phyloP scores from a whole-genome alignment of 2,329 filamentous ascomycete genomes.

The Rhynchosporium secalis region DNA sequence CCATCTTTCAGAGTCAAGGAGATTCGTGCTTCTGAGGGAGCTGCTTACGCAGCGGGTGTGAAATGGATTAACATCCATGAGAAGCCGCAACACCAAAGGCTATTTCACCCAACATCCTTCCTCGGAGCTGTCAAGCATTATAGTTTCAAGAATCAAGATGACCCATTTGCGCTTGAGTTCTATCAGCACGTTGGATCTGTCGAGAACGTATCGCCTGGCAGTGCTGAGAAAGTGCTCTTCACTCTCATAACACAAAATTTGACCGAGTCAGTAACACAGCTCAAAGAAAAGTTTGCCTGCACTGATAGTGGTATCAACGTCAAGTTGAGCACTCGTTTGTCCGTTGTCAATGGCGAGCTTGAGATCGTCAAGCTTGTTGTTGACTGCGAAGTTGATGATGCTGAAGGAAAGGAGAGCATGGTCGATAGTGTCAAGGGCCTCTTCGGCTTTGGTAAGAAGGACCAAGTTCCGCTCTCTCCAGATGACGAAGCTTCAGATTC shows the following conservation, averaged over 20 bases:
- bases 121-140: constrained; percentile 81
- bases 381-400: constrained; percentile 75
- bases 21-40: constrained; percentile 78
- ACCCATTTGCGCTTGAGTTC: constrained; percentile 73
- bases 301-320: constrained; percentile 74
- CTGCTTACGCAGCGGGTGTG: constrained; percentile 71
- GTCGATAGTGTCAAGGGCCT: constrained; percentile 95
- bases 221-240: constrained; percentile 61
- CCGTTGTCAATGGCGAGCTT: constrained; percentile 73
- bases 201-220: constrained; percentile 45
- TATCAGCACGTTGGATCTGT: constrained; percentile 66
- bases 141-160: constrained; percentile 76
- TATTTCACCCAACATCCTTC: constrained; percentile 77
- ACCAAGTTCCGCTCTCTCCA: constrained; percentile 69
- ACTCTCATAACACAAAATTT: constrained; percentile 78
- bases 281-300: constrained; percentile 76
- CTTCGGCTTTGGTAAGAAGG: constrained; percentile 91
- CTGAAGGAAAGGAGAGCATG: constrained; percentile 69
- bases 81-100: constrained; percentile 73
- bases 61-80: constrained; percentile 70
- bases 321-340: constrained; percentile 74
- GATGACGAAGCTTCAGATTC: constrained; percentile 53
- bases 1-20: constrained; percentile 98
- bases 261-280: constrained; percentile 74
- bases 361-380: constrained; percentile 74